Base-by-base conservation (phyloP, 208 protist species). In the Eutreptiella sp. region DNA sequence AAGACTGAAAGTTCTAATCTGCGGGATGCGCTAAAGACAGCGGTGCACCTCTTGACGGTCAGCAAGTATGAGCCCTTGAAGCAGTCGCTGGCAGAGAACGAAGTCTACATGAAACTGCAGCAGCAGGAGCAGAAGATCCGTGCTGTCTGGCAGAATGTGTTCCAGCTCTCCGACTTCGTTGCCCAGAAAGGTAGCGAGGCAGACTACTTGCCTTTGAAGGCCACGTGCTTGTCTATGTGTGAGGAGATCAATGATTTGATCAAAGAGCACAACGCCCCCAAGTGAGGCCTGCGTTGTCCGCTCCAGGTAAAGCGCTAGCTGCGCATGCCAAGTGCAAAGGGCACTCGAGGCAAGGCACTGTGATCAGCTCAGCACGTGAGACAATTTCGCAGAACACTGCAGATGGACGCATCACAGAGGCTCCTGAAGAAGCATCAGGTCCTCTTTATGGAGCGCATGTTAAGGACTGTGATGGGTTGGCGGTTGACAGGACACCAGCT, bases 131-230 rank as follows among this genome's bases (percentile, higher is more conserved):
- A 88, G 57, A 84, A 86, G 52, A 69, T 92, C 52, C 80, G 84
- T 33, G 67, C 79, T 48, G 58, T 89, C 47, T 85, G 84, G 71
- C 87, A 92, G 70, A 87, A 84, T 21, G 77, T 76, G 32, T 92
- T 85, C 52, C 70, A 70, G 0, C 66, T 92, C 0, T 81, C 90
- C 41, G 87, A 92, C 57, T 90, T 88, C 73, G 81, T 92, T 33
- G 76, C 79, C 1, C 71, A 87, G 46, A 84, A 85, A 58, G 84
- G 83, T 58, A 87, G 83, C 64, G 87, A 92, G 38, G 87, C 81
- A 35, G 81, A 88, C 63, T 92, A 89, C 53, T 41, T 84, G 14
- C 43, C 50, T 14, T 74, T 69, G 38, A 92, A 92, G 71, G 84
- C 81, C 9, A 78, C 85, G 38, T 91, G 83, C 43, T 55, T 91